Percentiles rank a stretch among this genome's conserved stretches.
Evolutionary conservation across 257 asterid species (phyloP).

Genomic region (Paulownia fortunei): DNA sequence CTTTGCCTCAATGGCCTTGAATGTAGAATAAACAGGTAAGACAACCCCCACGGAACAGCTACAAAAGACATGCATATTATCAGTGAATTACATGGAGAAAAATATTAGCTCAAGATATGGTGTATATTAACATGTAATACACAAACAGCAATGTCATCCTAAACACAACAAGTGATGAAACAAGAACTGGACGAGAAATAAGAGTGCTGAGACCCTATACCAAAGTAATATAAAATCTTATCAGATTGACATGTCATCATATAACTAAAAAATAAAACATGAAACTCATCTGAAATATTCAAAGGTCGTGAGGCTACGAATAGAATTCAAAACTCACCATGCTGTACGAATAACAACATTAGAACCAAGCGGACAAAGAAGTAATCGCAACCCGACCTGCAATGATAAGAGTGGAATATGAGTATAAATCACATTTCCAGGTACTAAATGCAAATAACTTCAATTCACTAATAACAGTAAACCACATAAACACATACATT

Average conservation of each 20-base stretch:
- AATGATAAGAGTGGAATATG: constrained; percentile 4
- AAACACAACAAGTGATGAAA: neutral
- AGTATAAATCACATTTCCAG: constrained; percentile 16
- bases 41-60: constrained; percentile 92
- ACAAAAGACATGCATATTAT: constrained; percentile 33
- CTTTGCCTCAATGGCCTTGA: constrained; percentile 87
- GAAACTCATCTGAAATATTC: neutral
- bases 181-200: neutral
- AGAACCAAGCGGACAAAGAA: constrained; percentile 77
- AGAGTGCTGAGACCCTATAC: neutral
- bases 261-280: neutral
- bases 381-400: constrained; percentile 82
- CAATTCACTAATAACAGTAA: neutral
- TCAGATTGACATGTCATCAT: neutral
- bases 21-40: constrained; percentile 93
- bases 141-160: neutral
- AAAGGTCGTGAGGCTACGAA: neutral
- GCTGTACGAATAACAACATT: constrained; percentile 83
- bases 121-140: neutral
- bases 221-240: neutral
- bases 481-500: neutral
- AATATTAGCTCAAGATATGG: neutral
- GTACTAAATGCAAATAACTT: neutral
- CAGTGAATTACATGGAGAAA: constrained; percentile 14
- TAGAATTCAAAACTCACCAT: constrained; percentile 59